A percentile compares a stretch with the other conserved stretches of the same genome.
Conservation (phyloP, 306 rosid species). For the Cucumis hystrix region DNA sequence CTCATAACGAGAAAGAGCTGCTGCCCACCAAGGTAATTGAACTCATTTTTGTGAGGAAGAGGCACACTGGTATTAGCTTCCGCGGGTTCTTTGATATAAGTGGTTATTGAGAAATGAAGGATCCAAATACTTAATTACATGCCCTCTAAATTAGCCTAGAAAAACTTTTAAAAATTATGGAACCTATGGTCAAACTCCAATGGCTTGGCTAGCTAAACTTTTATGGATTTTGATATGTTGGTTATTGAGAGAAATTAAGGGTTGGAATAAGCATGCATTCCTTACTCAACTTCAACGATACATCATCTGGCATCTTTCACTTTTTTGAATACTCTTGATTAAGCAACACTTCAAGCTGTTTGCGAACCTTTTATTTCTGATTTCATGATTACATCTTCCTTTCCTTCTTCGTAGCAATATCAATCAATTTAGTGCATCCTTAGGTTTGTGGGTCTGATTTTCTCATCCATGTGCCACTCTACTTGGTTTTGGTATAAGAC, state of each 20-base stretch:
- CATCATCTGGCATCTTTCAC: neutral
- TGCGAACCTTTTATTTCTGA: neutral
- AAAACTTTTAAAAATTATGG: no score
- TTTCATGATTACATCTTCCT: neutral
- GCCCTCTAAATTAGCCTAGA: no score
- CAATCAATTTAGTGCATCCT: neutral
- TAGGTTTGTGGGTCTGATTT: neutral
- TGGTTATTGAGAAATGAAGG: neutral
- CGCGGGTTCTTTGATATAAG: neutral
- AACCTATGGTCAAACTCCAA: no score
- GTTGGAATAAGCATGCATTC: neutral
- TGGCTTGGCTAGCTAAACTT: no score
- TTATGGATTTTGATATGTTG: neutral
- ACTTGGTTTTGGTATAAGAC: neutral
- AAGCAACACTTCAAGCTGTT: neutral
- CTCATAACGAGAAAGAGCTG: neutral
- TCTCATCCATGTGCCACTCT: neutral
- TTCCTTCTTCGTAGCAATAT: neutral
- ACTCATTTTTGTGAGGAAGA: neutral
- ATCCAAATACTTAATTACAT: neutral
- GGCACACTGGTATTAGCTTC: neutral
- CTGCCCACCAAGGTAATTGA: neutral
- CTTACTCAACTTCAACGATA: neutral
- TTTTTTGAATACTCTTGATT: neutral
- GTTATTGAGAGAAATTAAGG: neutral